phyloP scores from a whole-genome alignment of 495 filamentous ascomycete genomes.

The Hyaloscypha bicolor region DNA sequence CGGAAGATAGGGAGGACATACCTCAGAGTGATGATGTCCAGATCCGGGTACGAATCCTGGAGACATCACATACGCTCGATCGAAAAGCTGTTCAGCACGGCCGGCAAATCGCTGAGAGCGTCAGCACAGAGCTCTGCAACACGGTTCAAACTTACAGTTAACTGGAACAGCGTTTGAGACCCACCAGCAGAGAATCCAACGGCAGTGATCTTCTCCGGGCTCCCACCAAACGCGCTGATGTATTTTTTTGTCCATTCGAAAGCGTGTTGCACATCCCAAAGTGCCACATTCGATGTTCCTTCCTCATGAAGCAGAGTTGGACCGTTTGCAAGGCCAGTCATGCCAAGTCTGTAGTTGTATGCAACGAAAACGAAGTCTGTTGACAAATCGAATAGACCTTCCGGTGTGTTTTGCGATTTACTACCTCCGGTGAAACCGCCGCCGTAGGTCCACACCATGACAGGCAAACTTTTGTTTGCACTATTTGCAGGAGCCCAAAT shows the following conservation, averaged over 20 bases:
- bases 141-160: conserved; percentile 5
- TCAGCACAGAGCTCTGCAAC: conserved; percentile 33
- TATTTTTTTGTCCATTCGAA: conserved; percentile 51
- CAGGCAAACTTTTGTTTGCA: conserved; percentile 38
- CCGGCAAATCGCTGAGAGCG: conserved; percentile 36
- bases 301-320: conserved; percentile 35
- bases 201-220: conserved; percentile 42
- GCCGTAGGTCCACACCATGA: conserved; percentile 46
- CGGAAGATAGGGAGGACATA: no score
- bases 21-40: conserved; percentile 17
- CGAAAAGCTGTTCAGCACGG: conserved; percentile 39
- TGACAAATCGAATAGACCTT: conserved; percentile 25
- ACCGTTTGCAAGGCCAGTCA: conserved; percentile 21
- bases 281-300: conserved; percentile 33
- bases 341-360: conserved; percentile 45
- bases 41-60: conserved; percentile 35
- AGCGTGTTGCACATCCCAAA: conserved; percentile 35
- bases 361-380: conserved; percentile 36
- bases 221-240: conserved; percentile 42
- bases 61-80: conserved; percentile 42
- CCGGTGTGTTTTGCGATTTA: conserved; percentile 39
- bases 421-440: conserved; percentile 44
- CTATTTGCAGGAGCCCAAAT: conserved; percentile 40
- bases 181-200: conserved; percentile 54
- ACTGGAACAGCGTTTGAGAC: conserved; percentile 21